These are phyloP conservation scores for Phytophthora melonis DNA, from an alignment of 352 stramenopile genomes.

Conservation along the genomic window DNA sequence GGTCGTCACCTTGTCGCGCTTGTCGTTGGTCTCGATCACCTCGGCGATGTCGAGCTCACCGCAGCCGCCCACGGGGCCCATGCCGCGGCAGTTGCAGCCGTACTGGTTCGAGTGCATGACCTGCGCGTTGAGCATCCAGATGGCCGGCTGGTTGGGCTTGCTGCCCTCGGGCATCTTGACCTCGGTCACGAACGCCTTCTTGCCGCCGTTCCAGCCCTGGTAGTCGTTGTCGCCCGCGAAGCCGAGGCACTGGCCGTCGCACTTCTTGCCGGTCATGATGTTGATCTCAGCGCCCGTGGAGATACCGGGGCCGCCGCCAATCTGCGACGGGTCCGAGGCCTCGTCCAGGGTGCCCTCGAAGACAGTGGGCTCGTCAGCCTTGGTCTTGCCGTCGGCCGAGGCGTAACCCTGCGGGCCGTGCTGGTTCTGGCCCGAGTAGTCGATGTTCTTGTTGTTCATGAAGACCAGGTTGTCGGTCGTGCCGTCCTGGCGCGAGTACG, in stretches of 20 bases:
- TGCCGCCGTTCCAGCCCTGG: slow-evolving; percentile 65
- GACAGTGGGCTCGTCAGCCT: slow-evolving; percentile 32
- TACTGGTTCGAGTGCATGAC: slow-evolving; percentile 66
- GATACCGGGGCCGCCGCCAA: slow-evolving; percentile 55
- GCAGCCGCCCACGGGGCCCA: slow-evolving; percentile 58
- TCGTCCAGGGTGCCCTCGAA: slow-evolving; percentile 60
- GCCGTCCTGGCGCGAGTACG: slow-evolving; percentile 46
- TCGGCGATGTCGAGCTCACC: slow-evolving; percentile 77
- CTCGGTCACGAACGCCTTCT: slow-evolving; percentile 76
- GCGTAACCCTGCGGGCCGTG: slow-evolving; percentile 67
- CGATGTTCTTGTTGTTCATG: slow-evolving; percentile 84
- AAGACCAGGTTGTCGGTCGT: slow-evolving; percentile 67
- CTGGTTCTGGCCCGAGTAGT: slow-evolving; percentile 48
- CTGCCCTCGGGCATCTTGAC: slow-evolving; percentile 59
- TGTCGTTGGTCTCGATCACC: slow-evolving; percentile 62
- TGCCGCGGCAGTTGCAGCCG: slow-evolving; percentile 74
- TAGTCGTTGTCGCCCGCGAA: slow-evolving; percentile 55
- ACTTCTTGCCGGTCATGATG: slow-evolving; percentile 64
- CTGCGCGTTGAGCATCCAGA: slow-evolving; percentile 76
- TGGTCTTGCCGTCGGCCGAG: slow-evolving; percentile 48
- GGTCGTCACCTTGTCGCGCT: slow-evolving; percentile 50
- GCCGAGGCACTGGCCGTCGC: slow-evolving; percentile 48
- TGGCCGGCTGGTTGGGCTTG: slow-evolving; percentile 49
- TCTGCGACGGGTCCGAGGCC: slow-evolving; percentile 40
- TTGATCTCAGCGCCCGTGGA: slow-evolving; percentile 70